These are phyloP conservation scores for Incumbomyces delicatus DNA, from an alignment of 2,329 filamentous ascomycete genomes.

Conservation along the genomic window DNA sequence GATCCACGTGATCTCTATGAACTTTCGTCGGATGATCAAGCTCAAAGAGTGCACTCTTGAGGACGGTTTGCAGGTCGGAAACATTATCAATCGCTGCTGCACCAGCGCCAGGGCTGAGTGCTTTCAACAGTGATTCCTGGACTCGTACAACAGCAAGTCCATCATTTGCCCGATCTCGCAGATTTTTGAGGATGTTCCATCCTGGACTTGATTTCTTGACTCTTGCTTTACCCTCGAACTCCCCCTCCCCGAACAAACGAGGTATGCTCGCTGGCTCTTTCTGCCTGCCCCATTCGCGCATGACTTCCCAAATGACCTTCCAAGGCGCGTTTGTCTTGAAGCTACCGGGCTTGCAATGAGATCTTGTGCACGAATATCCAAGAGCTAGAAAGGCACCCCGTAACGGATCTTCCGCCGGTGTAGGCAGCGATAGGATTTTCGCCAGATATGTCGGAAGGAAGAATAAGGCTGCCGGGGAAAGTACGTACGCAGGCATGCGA, in stretches of 20 bases:
- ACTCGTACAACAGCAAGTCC: slow-evolving; percentile 26
- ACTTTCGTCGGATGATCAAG: slow-evolving; percentile 16
- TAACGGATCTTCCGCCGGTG: slow-evolving; percentile 68
- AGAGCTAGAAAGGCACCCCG: slow-evolving; percentile 71
- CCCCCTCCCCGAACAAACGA: slow-evolving; percentile 3
- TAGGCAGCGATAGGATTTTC: slow-evolving; percentile 66
- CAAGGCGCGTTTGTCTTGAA: slow-evolving; percentile 92
- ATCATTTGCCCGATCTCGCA: slow-evolving; percentile 19
- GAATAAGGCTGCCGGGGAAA: slow-evolving; percentile 77
- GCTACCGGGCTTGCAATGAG: slow-evolving; percentile 79
- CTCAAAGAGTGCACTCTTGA: slow-evolving; percentile 36
- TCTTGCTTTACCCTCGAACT: slow-evolving; percentile 45
- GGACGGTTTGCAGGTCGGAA: slow-evolving; percentile 31
- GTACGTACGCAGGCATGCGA: slow-evolving; percentile 47
- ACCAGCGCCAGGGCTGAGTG: neutral
- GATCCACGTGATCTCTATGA: too few species aligned
- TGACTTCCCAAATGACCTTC: slow-evolving; percentile 81
- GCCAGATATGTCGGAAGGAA: slow-evolving; percentile 66
- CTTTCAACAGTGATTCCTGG: slow-evolving; percentile 21
- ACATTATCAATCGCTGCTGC: slow-evolving; percentile 22
- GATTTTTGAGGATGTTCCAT: slow-evolving; percentile 53
- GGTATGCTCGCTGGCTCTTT: slow-evolving; percentile 52
- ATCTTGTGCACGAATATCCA: slow-evolving; percentile 74
- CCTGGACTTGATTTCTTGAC: slow-evolving; percentile 61
- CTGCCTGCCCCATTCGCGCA: slow-evolving; percentile 83